Evolutionary conservation across 805 yeast genomes (phyloP), one percentile per base, ranked within the genome.

Genomic region (Cyberlindnera mississippiensis): DNA sequence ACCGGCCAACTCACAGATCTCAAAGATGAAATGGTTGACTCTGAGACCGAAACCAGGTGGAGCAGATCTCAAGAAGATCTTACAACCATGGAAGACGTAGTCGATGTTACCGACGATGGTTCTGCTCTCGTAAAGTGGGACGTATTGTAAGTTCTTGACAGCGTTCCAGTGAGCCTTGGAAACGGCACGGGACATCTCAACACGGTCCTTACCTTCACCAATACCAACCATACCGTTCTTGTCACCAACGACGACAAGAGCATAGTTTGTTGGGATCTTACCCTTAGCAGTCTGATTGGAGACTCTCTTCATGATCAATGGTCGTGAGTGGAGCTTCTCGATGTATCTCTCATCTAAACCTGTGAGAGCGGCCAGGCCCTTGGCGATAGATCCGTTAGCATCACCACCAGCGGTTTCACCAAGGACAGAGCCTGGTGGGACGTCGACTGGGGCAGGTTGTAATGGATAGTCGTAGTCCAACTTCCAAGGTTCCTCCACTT

Each of bases 11-110:
- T 84, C 85, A 64, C 97, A 90, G 44, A 93, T 79, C 67, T 89
- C 96, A 56, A 82, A 88, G 49, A 93, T 81, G 62, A 83, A 78
- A 51, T 86, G 95, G 67, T 90, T 90, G 35, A 89, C 96, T 55
- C 97, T 76, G 46, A 93, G 73, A 16, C 99, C 99, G 49, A 84
- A 84, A 56, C 97, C 98, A 1, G 96, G 82, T 18, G 96, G 93
- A 1, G 96, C 90, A 3, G 95, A 78, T 60, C 89, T 78, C 56
- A 93, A 69, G 52, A 81, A 78, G 52, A 93, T 73, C 53, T 83
- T 77, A 41, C 89, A 90, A 29, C 96, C 95, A 57, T 90, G 96
- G 66, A 69, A 87, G 61, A 88, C 87, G 67, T 82, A 73, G 54
- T 84, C 85, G 42, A 91, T 73, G 47, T 84, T 82, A 39, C 96